A percentile compares a stretch with the other conserved stretches of the same genome.
phyloP scores from a whole-genome alignment of 352 stramenopile genomes.

The Pythium monospermum region DNA sequence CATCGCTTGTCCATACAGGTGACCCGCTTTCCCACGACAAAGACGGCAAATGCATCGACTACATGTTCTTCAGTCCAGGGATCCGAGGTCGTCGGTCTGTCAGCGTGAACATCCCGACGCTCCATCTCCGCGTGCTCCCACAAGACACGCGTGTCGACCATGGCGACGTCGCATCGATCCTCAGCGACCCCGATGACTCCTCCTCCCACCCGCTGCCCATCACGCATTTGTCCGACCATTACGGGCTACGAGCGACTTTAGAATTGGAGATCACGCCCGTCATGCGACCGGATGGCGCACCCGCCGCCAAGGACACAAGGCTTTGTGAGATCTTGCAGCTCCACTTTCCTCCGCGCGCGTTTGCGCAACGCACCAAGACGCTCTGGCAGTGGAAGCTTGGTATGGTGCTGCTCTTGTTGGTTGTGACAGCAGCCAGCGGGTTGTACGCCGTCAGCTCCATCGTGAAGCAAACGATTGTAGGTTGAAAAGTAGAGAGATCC shows the following conservation, averaged over 20 bases:
- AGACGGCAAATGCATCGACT: conserved; percentile 84
- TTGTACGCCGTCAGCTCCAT: conserved; percentile 8
- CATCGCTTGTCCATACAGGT: conserved; percentile 41
- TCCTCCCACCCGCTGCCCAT: conserved; percentile 36
- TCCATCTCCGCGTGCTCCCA: conserved; percentile 38
- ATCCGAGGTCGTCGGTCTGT: conserved; percentile 22
- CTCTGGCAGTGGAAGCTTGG: conserved; percentile 71
- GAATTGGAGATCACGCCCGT: conserved; percentile 38
- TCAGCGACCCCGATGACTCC: conserved; percentile 19
- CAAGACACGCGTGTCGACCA: conserved; percentile 52
- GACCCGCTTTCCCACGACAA: conserved; percentile 42
- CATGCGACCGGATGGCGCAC: conserved; percentile 36
- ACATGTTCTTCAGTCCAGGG: conserved; percentile 69
- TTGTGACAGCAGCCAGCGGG: conserved; percentile 18
- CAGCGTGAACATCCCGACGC: conserved; percentile 28
- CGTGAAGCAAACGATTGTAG: neutral
- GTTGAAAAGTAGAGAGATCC: conserved; percentile 8
- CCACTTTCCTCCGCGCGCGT: conserved; percentile 58
- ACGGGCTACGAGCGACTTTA: conserved; percentile 54
- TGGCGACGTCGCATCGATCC: conserved; percentile 36
- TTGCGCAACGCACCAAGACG: conserved; percentile 43
- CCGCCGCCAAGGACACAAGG: conserved; percentile 22
- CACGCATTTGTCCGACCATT: conserved; percentile 81
- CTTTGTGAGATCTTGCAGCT: conserved; percentile 61
- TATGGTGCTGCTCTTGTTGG: conserved; percentile 36